Base-by-base conservation (phyloP, 805 yeast genomes). In the Sporopachydermia quercuum region DNA sequence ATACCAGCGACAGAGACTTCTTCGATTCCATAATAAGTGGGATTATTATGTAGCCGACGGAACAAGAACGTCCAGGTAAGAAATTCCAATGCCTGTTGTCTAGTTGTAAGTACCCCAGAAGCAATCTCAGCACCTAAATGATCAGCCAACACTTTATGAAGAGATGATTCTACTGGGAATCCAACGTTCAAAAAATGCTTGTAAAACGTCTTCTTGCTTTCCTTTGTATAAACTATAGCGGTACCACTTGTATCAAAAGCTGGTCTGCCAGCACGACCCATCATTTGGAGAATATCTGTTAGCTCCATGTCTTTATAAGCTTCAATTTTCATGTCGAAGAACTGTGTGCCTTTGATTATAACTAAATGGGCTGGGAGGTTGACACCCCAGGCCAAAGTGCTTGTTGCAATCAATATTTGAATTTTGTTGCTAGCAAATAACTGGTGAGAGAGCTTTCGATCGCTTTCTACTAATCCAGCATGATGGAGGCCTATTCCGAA, bases 331-430 rank as follows among this genome's bases (percentile, higher is more conserved):
- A 68, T 67, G 15, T 65, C 67, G 71, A 78, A 80, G 39, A 70
- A 65, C 47, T 69, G 74, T 0, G 91, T 80, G 18, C 89, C 89
- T 55, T 80, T 80, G 47, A 80, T 77, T 36, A 80, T 71, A 13
- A 80, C 91, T 47, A 80, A 61, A 57, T 79, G 80, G 0, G 91
- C 89, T 1, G 89, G 89, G 46, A 81, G 63, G 49, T 80, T 81
- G 37, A 81, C 89, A 57, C 89, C 89, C 89, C 89, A 81, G 0
- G 91, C 89, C 46, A 81, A 65, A 1, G 89, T 81, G n/a, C 85
- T 76, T 0, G 91, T 80, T 1, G 89, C 87, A 33, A 81, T 65
- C 44, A 80, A 64, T 36, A 80, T 70, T 57, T 81, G 91, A 38
- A 80, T 70, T 53, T 77, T 78, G 36, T 71, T 76, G n/a, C 65